Percentiles rank a stretch among this genome's conserved stretches.
Conservation (phyloP, 495 filamentous ascomycete species). For the Delitschia confertaspora region DNA sequence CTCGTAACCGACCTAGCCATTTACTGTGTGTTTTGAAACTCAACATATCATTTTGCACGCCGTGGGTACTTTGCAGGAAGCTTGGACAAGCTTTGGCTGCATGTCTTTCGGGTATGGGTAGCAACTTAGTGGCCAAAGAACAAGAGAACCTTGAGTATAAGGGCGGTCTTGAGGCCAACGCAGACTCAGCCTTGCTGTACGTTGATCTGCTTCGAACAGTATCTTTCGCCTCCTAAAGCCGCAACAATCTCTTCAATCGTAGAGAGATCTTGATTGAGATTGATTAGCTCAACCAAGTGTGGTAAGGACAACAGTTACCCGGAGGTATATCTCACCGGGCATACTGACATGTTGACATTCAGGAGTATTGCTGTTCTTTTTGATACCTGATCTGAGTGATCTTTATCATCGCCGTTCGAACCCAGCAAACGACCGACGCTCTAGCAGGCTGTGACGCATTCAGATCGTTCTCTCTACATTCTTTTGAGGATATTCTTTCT, state of each 20-base stretch:
- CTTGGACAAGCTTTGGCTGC: slow-evolving; percentile 25
- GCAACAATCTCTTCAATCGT: background rate
- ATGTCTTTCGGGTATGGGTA: slow-evolving; percentile 23
- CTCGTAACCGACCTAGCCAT: slow-evolving; percentile 6
- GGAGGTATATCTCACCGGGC: slow-evolving; percentile 2
- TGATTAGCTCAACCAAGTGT: no score
- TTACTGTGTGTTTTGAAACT: slow-evolving; percentile 21
- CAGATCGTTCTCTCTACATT: no score
- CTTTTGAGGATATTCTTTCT: no score
- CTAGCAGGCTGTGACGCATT: no score
- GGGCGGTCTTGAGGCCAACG: slow-evolving; percentile 1
- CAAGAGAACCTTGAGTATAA: slow-evolving; percentile 10
- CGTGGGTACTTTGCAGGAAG: slow-evolving; percentile 14
- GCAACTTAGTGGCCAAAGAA: slow-evolving; percentile 17
- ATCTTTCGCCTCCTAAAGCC: background rate
- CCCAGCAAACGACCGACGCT: no score
- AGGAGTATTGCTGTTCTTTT: no score
- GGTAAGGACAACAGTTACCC: slow-evolving; percentile 9
- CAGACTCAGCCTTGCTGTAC: slow-evolving; percentile 1
- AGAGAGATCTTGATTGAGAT: background rate
- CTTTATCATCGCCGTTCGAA: no score
- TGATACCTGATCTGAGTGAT: no score
- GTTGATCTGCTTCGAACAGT: background rate
- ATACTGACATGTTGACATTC: slow-evolving; percentile 17
- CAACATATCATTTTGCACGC: slow-evolving; percentile 12